Percentiles rank a stretch among this genome's conserved stretches.
Evolutionary conservation across 441 rosid species (phyloP).

Genomic region (Euphorbia celastroides): DNA sequence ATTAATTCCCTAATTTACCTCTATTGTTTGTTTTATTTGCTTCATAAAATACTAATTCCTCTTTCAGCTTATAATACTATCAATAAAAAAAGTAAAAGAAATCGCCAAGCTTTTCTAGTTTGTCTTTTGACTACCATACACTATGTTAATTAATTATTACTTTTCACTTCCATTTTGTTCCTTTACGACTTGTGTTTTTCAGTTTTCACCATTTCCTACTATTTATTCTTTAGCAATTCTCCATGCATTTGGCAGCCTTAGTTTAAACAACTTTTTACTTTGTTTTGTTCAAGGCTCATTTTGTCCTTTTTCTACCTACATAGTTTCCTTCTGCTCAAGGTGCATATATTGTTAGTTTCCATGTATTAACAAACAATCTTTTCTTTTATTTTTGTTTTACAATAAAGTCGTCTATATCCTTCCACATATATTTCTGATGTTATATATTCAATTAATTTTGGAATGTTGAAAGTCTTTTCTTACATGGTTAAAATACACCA

Average conservation of each 20-base stretch:
- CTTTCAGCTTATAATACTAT: too few species aligned
- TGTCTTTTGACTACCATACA: conserved; percentile 19
- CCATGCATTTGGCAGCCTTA: conserved; percentile 11
- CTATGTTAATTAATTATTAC: background rate
- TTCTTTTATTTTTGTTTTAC: too few species aligned
- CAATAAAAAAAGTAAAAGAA: background rate
- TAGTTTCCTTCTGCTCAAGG: conserved; percentile 12
- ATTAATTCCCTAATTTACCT: background rate
- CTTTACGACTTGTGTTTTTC: background rate
- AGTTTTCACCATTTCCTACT: background rate
- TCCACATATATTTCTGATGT: too few species aligned
- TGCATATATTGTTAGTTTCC: background rate
- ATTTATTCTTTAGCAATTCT: too few species aligned
- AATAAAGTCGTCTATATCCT: too few species aligned
- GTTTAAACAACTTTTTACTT: background rate
- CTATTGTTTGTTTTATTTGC: too few species aligned
- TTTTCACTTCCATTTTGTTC: background rate
- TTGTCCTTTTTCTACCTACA: background rate
- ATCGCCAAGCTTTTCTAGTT: conserved; percentile 16
- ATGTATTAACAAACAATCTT: too few species aligned
- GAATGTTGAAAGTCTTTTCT: too few species aligned
- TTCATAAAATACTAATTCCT: too few species aligned
- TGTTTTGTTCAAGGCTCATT: conserved; percentile 12
- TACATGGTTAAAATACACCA: too few species aligned
- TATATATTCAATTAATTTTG: too few species aligned